Evolutionary conservation across 225 moss, liverwort and hornwort genomes (phyloP), one percentile per base, ranked within the genome.

Genomic region (Thuidium tamariscinum): DNA sequence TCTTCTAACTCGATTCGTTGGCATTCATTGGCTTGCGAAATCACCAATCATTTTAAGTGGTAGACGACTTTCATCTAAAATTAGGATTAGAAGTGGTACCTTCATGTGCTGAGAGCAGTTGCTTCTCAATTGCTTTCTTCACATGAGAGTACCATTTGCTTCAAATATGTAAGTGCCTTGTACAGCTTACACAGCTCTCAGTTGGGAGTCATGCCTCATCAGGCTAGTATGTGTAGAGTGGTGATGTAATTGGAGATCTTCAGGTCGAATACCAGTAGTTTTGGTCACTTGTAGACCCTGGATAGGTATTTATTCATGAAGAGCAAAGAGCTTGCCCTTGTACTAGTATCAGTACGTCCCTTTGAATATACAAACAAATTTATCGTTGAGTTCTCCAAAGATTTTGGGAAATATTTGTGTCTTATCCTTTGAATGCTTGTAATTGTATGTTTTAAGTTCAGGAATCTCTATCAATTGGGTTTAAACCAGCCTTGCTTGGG

Each of bases 101-200:
- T 83, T 67, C 81, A 93, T 93, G 90, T 93, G 89, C 62, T 84
- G 81, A 86, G 78, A 90, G 86, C 93, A 89, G 62, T 74, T 72
- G 32, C 41, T 81, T 86, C 18, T 67, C 79, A 54, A 56, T 73
- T 87, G 90, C 89, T 78, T 86, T 89, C 82, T 72, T 84, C 87
- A 91, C 93, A 93, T 91, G 87, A 81, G 78, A 86, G 86, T 57
- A 80, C 77, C 91, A 76, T 85, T 83, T 86, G 26, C 77, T 78
- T 85, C 56, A 56, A 76, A 54, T 71, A 61, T 71, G 34, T 23
- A 60, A 86, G 81, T 68, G 86, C 74, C 76, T 64, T 91, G 89
- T 92, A 92, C 82, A 88, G 90, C 83, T 84, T 59, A 65, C 65
- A 81, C 71, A 77, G 77, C 80, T 82, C 63, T 83, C 41, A 46